Evolutionary conservation across 371 early-diverging fungal genomes (phyloP).

Genomic region (Blakeslea trispora): DNA sequence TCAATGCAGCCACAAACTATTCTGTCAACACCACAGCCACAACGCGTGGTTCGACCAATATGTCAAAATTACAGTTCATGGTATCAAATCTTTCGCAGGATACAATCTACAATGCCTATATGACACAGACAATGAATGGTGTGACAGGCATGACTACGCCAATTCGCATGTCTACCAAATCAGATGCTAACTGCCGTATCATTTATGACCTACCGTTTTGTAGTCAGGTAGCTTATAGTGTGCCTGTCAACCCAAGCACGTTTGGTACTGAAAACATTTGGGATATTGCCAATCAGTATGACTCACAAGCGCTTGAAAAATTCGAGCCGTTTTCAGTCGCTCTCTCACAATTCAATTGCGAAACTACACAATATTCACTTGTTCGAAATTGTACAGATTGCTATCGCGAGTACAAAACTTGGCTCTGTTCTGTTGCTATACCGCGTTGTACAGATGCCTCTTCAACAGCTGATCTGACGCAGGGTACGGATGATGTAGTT

Average conservation of each 20-base stretch:
- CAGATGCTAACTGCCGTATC: conserved; percentile 53
- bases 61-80: conserved; percentile 33
- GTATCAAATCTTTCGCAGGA: conserved; percentile 39
- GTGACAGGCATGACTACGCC: conserved; percentile 38
- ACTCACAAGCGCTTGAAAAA: conserved; percentile 39
- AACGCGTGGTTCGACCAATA: conserved; percentile 28
- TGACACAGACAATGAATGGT: conserved; percentile 38
- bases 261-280: conserved; percentile 13
- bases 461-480: conserved; percentile 12
- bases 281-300: conserved; percentile 45
- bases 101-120: conserved; percentile 49
- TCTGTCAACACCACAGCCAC: conserved; percentile 37
- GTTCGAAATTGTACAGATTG: conserved; percentile 68
- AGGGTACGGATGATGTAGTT: conserved; percentile 23
- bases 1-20: conserved; percentile 31
- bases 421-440: conserved; percentile 67
- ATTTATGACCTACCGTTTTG: conserved; percentile 61
- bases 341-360: conserved; percentile 61
- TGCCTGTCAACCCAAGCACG: conserved; percentile 33
- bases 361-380: conserved; percentile 59
- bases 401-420: conserved; percentile 59
- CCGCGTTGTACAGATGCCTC: conserved; percentile 58
- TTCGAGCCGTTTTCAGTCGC: conserved; percentile 56
- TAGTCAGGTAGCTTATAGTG: conserved; percentile 63
- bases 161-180: conserved; percentile 32